phyloP scores from a whole-genome alignment of 441 rosid species.

The Jatropha multifida region DNA sequence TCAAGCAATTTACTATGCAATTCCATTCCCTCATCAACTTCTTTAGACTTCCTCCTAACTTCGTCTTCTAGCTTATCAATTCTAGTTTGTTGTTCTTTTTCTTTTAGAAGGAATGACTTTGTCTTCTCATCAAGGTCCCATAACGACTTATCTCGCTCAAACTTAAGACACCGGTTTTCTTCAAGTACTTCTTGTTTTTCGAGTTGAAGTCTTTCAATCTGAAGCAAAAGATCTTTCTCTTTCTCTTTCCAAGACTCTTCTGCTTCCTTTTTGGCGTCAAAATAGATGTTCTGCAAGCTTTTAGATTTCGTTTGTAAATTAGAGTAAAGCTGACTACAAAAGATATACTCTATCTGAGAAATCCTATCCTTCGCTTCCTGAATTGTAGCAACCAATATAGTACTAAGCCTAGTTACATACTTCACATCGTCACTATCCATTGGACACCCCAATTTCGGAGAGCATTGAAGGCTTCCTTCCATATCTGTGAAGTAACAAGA shows the following conservation, averaged over 20 bases:
- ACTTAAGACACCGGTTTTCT: constrained; percentile 41
- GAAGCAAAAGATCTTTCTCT: constrained; percentile 44
- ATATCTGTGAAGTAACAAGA: constrained; percentile 25
- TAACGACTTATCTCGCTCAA: constrained; percentile 40
- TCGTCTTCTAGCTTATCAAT: constrained; percentile 40
- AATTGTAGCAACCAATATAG: constrained; percentile 79
- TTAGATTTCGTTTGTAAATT: constrained; percentile 56
- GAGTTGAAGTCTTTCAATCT: constrained; percentile 48
- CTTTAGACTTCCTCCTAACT: constrained; percentile 39
- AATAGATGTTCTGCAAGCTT: constrained; percentile 47
- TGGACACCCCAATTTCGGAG: constrained; percentile 30
- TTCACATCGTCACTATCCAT: constrained; percentile 49
- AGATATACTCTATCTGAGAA: constrained; percentile 86
- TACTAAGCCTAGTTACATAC: constrained; percentile 65
- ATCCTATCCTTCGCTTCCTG: constrained; percentile 89
- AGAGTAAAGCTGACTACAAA: constrained; percentile 84
- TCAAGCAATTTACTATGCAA: constrained; percentile 41
- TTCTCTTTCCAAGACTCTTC: constrained; percentile 58
- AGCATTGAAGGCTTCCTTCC: constrained; percentile 34
- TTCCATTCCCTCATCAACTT: constrained; percentile 47
- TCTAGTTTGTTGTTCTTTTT: constrained; percentile 32
- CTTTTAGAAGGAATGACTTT: constrained; percentile 21
- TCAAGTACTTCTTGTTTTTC: constrained; percentile 44
- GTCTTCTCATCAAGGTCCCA: constrained; percentile 33
- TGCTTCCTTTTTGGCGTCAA: constrained; percentile 54